These are phyloP conservation scores for Pseudogymnoascus sp. DNA, from an alignment of 2,329 filamentous ascomycete species.

Conservation along the genomic window DNA sequence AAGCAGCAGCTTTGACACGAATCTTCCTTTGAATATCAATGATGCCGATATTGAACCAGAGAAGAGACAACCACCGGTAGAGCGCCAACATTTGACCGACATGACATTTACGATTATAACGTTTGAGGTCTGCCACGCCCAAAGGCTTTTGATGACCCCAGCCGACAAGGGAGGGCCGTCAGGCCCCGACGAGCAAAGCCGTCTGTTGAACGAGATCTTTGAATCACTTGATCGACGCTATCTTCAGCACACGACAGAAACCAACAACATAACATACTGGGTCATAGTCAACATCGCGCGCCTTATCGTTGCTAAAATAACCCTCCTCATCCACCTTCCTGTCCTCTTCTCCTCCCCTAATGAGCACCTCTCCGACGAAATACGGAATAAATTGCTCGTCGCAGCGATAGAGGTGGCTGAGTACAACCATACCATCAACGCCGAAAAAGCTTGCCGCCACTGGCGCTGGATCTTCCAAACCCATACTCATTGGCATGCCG, in stretches of 20 bases:
- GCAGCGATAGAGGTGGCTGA: conserved; percentile 48
- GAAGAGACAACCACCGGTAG: conserved; percentile 17
- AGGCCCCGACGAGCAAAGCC: conserved; percentile 36
- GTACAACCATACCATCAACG: conserved; percentile 46
- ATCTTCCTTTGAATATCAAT: conserved; percentile 16
- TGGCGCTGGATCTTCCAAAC: not conserved
- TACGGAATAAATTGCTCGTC: conserved; percentile 39
- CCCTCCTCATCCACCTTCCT: conserved; percentile 46
- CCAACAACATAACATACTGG: conserved; percentile 32
- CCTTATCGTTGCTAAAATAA: conserved; percentile 47
- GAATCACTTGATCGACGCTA: conserved; percentile 36
- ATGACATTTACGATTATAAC: conserved; percentile 14
- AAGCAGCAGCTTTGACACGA: conserved; percentile 35
- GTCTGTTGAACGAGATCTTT: conserved; percentile 39
- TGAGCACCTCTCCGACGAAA: conserved; percentile 31
- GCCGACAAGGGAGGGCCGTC: conserved; percentile 23
- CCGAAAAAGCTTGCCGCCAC: conserved; percentile 42
- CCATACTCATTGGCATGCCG: not conserved
- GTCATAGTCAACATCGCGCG: conserved; percentile 35
- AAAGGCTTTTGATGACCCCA: too few relatives aligned
- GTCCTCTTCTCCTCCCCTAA: conserved; percentile 37
- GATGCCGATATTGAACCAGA: conserved; percentile 18
- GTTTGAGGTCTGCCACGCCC: too few relatives aligned
- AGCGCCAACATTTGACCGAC: conserved; percentile 24
- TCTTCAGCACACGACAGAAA: conserved; percentile 32